Conservation (phyloP, 2,329 filamentous ascomycete genomes). For the Grosmannia huntii region DNA sequence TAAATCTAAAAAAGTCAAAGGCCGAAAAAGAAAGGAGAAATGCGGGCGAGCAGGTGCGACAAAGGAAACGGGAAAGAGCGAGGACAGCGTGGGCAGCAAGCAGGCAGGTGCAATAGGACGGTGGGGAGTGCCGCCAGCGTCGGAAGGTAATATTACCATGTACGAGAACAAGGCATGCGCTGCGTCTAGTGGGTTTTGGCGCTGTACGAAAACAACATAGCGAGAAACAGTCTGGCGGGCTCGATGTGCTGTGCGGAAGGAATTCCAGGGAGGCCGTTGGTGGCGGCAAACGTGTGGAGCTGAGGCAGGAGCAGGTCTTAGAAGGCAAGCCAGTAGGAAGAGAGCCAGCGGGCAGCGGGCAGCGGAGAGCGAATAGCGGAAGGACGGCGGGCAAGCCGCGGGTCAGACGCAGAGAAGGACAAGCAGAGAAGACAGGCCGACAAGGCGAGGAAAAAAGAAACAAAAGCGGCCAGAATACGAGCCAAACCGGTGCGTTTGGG, state of each 20-base stretch:
- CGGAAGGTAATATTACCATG: background rate
- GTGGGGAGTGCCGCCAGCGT: background rate
- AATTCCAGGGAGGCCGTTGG: background rate
- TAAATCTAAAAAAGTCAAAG: constrained; percentile 3
- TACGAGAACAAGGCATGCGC: background rate
- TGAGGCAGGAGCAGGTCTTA: background rate
- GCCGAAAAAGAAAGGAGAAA: background rate
- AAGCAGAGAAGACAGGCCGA: background rate
- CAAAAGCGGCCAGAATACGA: background rate
- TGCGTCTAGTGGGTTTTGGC: background rate
- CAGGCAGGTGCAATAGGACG: background rate
- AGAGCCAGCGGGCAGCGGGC: background rate
- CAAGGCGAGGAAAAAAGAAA: too few species aligned
- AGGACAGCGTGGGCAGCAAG: background rate
- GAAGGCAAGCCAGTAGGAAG: background rate
- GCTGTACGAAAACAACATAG: background rate
- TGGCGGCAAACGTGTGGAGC: background rate
- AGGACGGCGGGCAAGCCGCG: background rate
- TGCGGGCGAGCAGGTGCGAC: background rate
- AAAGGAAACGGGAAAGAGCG: background rate
- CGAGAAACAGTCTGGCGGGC: background rate
- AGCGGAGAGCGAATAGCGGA: background rate
- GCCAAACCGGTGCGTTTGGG: background rate
- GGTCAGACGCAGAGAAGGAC: background rate
- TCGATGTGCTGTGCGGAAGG: background rate